These are phyloP conservation scores for Lycium ferocissimum DNA, from an alignment of 257 asterid genomes.

Conservation along the genomic window DNA sequence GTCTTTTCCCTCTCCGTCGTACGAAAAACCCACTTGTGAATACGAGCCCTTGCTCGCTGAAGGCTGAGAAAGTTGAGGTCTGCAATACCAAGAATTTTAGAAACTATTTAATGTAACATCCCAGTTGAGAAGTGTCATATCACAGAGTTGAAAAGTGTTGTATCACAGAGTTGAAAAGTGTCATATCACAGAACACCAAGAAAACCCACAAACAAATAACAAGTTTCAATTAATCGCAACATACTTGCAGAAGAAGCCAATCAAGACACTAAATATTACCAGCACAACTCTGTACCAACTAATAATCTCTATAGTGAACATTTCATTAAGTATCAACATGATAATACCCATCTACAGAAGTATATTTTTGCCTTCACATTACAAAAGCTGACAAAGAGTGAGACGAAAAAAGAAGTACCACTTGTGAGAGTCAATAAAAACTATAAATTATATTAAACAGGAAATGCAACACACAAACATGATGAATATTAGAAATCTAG, in stretches of 20 bases:
- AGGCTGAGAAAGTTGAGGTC: slow-evolving; percentile 71
- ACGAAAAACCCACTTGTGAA: slow-evolving; percentile 97
- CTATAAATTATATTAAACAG: neutral
- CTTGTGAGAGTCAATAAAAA: neutral
- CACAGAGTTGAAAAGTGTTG: neutral
- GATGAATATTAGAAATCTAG: slow-evolving; percentile 16
- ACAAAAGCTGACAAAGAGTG: neutral
- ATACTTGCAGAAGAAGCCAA: neutral
- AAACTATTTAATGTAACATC: neutral
- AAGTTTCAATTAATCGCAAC: neutral
- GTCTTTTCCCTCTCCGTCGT: slow-evolving; percentile 80
- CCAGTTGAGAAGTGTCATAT: neutral
- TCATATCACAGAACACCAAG: slow-evolving; percentile 14
- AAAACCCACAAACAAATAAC: slow-evolving; percentile 15
- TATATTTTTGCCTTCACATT: neutral
- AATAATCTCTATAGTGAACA: neutral
- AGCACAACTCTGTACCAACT: neutral
- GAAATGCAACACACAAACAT: neutral
- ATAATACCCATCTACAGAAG: neutral
- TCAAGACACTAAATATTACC: neutral
- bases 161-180: neutral
- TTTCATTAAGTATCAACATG: neutral
- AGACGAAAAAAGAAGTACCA: neutral
- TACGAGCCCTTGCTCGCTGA: slow-evolving; percentile 80
- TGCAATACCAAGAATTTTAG: slow-evolving; percentile 34